Percentiles rank a stretch among this genome's conserved stretches.
Evolutionary conservation across 805 yeast species (phyloP).

Genomic region (Clavispora phyllophila): DNA sequence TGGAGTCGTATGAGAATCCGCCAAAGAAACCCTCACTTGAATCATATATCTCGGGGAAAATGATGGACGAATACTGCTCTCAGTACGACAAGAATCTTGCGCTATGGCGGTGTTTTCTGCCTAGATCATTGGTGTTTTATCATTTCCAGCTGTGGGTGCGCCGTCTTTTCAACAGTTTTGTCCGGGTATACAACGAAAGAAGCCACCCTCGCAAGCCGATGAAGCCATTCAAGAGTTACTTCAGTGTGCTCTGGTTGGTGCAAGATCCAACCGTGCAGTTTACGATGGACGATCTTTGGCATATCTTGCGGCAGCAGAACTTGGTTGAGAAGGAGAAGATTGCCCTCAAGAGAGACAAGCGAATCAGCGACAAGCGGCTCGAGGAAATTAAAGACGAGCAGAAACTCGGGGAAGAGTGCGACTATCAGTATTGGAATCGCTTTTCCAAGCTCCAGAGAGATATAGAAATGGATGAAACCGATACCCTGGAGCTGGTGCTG

Average conservation of each 20-base stretch:
- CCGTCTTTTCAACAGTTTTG: conserved; percentile 31
- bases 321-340: conserved; percentile 16
- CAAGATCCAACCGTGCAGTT: conserved; percentile 15
- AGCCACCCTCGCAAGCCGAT: conserved; percentile 11
- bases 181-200: conserved; percentile 22
- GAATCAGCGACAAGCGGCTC: conserved; percentile 6
- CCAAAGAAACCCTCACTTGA: conserved; percentile 10
- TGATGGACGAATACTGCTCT: conserved; percentile 19
- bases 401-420: conserved; percentile 17
- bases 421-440: conserved; percentile 36
- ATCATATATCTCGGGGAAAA: conserved; percentile 19
- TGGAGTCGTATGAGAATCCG: conserved; percentile 3
- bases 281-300: conserved; percentile 18
- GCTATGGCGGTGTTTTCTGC: conserved; percentile 23
- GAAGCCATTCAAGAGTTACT: conserved; percentile 15
- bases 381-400: conserved; percentile 13
- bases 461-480: conserved; percentile 20
- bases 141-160: conserved; percentile 33
- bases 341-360: conserved; percentile 6
- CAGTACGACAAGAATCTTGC: conserved; percentile 15
- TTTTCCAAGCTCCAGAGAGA: conserved; percentile 20
- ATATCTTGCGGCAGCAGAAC: conserved; percentile 26
- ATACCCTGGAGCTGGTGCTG: conserved; percentile 3
- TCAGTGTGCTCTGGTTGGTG: conserved; percentile 21
- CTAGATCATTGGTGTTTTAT: conserved; percentile 19